Conservation (phyloP, 2,329 filamentous ascomycete species). For the Zymoseptoria brevis region DNA sequence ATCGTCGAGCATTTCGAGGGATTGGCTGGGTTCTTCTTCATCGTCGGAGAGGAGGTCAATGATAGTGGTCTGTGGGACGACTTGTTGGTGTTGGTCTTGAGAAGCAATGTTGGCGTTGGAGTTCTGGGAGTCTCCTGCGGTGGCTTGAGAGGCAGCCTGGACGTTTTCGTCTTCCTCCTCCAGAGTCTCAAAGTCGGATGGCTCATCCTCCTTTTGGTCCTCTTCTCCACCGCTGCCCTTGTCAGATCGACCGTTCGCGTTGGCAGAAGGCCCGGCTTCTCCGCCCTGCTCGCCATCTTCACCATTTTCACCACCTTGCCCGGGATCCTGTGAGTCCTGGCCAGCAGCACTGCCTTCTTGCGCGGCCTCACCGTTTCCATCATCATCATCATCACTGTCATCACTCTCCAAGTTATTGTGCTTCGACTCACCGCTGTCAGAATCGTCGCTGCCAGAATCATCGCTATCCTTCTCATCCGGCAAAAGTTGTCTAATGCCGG, state of each 20-base stretch:
- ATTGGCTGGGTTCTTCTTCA: neutral
- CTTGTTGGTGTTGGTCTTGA: neutral
- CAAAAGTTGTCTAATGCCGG: too few species aligned
- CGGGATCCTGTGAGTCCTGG: neutral
- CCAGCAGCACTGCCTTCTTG: neutral
- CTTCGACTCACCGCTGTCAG: too few species aligned
- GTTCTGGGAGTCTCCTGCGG: neutral
- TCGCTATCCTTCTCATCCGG: too few species aligned
- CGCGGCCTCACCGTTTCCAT: neutral
- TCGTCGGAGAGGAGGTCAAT: neutral
- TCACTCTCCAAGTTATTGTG: too few species aligned
- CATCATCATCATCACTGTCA: neutral
- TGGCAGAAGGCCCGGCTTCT: neutral
- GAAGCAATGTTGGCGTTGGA: too few species aligned
- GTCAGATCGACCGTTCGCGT: neutral
- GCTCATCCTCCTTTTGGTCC: neutral
- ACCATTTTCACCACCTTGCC: neutral
- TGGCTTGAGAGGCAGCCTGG: neutral
- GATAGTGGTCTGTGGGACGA: neutral
- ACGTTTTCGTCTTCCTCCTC: neutral
- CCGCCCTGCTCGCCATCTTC: slow-evolving; percentile 1
- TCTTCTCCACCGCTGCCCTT: neutral
- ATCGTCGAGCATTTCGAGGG: neutral
- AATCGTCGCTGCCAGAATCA: too few species aligned
- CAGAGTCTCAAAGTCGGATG: neutral